Conservation (phyloP, 495 filamentous ascomycete species). For the Xylaria venustula region DNA sequence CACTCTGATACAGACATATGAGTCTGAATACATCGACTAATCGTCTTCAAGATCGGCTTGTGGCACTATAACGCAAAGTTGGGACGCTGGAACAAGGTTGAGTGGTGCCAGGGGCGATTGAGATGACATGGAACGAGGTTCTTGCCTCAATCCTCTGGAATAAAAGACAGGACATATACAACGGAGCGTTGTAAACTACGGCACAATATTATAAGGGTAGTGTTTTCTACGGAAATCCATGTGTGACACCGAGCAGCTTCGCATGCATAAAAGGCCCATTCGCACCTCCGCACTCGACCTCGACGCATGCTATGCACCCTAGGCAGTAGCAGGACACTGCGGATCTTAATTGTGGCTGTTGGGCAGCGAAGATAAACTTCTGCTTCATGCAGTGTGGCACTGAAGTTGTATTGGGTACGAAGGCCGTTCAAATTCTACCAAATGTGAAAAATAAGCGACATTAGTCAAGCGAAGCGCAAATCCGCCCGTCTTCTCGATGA, state of each 20-base stretch:
- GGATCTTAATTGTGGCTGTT: neutral
- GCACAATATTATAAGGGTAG: too few relatives aligned
- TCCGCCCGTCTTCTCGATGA: neutral
- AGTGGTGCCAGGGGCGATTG: too few relatives aligned
- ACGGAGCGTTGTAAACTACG: too few relatives aligned
- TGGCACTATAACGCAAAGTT: too few relatives aligned
- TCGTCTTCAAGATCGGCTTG: too few relatives aligned
- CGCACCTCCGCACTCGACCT: neutral
- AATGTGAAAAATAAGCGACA: neutral
- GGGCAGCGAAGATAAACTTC: neutral
- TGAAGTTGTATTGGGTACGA: too few relatives aligned
- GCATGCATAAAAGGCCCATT: neutral
- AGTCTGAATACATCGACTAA: too few relatives aligned
- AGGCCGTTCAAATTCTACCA: neutral
- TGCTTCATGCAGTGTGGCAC: neutral
- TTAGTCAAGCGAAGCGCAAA: neutral
- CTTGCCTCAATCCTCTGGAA: too few relatives aligned
- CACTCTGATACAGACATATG: too few relatives aligned
- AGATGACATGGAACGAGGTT: too few relatives aligned
- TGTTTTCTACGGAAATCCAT: neutral
- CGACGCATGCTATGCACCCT: neutral
- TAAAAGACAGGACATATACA: too few relatives aligned
- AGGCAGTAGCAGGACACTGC: neutral
- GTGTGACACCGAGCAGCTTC: slow-evolving; percentile 1
- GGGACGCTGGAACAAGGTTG: too few relatives aligned